Evolutionary conservation across 257 asterid species (phyloP).

Genomic region (Buddleja alternifolia): DNA sequence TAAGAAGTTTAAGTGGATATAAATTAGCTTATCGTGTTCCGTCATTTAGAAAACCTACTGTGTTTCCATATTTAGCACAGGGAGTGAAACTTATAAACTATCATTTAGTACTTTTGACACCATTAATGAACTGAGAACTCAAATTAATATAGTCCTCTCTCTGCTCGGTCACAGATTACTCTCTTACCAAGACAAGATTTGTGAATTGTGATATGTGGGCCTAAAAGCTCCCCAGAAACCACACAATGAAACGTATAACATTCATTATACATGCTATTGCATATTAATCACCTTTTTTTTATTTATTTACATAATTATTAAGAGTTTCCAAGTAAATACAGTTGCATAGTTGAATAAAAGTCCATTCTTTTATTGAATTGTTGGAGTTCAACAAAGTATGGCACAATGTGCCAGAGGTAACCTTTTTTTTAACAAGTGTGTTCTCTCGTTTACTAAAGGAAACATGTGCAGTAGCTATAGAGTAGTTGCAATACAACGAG

Average conservation of each 20-base stretch:
- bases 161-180: neutral
- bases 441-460: constrained; percentile 17
- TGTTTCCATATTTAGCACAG: constrained; percentile 2
- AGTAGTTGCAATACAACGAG: constrained; percentile 1
- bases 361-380: neutral
- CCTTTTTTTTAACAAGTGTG: neutral
- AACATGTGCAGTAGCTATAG: constrained; percentile 3
- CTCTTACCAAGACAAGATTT: neutral
- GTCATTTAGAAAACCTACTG: neutral
- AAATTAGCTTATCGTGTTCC: neutral
- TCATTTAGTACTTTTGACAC: constrained; percentile 23
- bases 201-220: neutral
- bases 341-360: neutral
- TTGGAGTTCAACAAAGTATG: constrained; percentile 6
- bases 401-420: neutral
- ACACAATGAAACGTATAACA: neutral
- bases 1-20: neutral
- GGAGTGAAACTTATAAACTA: constrained; percentile 3
- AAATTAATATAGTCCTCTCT: neutral
- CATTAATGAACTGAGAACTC: neutral
- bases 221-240: neutral
- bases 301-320: neutral
- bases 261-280: neutral
- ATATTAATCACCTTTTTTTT: neutral
- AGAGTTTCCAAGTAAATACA: constrained; percentile 15